These are phyloP conservation scores for Adenanthera pavonina DNA, from an alignment of 306 rosid species.

Conservation along the genomic window DNA sequence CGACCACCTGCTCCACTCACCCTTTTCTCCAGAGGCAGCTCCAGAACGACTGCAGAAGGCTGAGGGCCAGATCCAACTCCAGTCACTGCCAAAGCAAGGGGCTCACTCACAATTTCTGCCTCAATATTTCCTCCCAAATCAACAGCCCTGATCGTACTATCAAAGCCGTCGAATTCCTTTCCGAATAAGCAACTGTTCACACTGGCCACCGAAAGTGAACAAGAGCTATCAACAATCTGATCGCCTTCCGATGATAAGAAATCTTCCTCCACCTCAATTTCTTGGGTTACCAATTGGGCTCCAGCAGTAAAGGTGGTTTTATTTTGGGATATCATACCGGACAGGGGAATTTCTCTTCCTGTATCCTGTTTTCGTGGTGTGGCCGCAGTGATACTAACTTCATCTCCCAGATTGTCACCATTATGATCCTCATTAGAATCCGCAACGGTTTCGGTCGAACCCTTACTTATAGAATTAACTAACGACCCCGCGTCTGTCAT, in stretches of 20 bases:
- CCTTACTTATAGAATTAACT: constrained; percentile 60
- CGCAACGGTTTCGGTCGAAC: constrained; percentile 50
- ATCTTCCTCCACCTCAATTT: constrained; percentile 73
- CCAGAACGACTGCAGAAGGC: constrained; percentile 50
- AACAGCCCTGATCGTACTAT: constrained; percentile 47
- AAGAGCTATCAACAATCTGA: constrained; percentile 65
- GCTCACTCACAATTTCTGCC: constrained; percentile 47
- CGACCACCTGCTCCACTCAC: constrained; percentile 56
- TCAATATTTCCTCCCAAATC: constrained; percentile 45
- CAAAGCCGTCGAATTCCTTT: constrained; percentile 66
- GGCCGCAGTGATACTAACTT: constrained; percentile 41
- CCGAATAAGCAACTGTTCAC: constrained; percentile 77
- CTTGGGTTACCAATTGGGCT: constrained; percentile 48
- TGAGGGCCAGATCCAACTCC: constrained; percentile 46
- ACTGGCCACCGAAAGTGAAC: constrained; percentile 74
- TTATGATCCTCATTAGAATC: constrained; percentile 55
- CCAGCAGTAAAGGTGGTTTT: constrained; percentile 46
- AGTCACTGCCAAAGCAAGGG: constrained; percentile 51
- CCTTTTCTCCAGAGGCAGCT: constrained; percentile 58
- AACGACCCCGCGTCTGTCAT: constrained; percentile 67
- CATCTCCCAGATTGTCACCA: constrained; percentile 54
- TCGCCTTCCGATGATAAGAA: constrained; percentile 72
- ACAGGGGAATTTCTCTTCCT: constrained; percentile 41
- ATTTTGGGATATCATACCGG: constrained; percentile 59
- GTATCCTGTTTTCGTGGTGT: constrained; percentile 47